These are phyloP conservation scores for Suillus fuscotomentosus DNA, from an alignment of 768 basidiomycete species.

Conservation along the genomic window DNA sequence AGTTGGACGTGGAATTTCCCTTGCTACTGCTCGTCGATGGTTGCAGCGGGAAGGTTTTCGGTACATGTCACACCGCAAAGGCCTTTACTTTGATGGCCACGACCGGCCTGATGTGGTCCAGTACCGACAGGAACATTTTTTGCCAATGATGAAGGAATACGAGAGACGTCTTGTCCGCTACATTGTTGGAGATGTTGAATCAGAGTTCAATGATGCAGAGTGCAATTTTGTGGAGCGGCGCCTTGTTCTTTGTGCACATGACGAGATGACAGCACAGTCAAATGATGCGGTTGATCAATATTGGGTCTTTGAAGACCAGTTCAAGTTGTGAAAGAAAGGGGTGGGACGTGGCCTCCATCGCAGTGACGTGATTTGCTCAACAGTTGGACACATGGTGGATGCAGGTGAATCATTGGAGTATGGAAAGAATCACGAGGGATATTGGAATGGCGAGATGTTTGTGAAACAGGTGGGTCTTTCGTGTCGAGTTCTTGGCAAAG, in stretches of 20 bases:
- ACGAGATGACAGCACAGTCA: slow-evolving; percentile 42
- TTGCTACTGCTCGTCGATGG: background rate
- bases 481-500: slow-evolving; percentile 13
- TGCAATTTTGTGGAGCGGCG: slow-evolving; percentile 18
- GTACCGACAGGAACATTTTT: slow-evolving; percentile 7
- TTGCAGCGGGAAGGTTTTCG: slow-evolving; percentile 2
- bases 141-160: slow-evolving; percentile 16
- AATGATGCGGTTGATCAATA: slow-evolving; percentile 32
- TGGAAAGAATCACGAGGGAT: slow-evolving; percentile 44
- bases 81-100: slow-evolving; percentile 21
- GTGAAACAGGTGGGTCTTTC: too few species aligned
- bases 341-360: slow-evolving; percentile 36
- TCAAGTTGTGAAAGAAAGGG: slow-evolving; percentile 36
- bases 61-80: slow-evolving; percentile 5
- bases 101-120: slow-evolving; percentile 18
- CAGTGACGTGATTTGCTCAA: slow-evolving; percentile 36
- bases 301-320: slow-evolving; percentile 37
- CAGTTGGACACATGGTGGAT: slow-evolving; percentile 28
- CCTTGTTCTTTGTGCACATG: slow-evolving; percentile 26
- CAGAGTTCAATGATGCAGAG: background rate
- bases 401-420: slow-evolving; percentile 37
- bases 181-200: slow-evolving; percentile 14
- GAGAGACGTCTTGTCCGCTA: slow-evolving; percentile 10
- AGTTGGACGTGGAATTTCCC: slow-evolving; percentile 2
- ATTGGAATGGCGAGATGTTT: slow-evolving; percentile 31